Evolutionary conservation across 345 rosid species (phyloP).

Genomic region (Stellera chamaejasme): DNA sequence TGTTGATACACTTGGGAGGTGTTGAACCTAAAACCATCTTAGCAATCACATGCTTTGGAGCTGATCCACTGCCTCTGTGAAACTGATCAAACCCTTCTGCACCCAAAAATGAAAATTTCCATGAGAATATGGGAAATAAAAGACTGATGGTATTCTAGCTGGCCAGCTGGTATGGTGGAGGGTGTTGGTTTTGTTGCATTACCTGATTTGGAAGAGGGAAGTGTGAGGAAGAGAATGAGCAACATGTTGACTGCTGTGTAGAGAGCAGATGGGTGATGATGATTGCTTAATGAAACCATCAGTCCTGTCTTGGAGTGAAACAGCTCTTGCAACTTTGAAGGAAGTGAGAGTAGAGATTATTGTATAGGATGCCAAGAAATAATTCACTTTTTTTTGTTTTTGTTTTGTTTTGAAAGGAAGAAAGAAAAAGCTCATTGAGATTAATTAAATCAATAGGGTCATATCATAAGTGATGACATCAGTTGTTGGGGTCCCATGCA

Average conservation of each 20-base stretch:
- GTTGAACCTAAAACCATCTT: slow-evolving; percentile 29
- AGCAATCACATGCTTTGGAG: slow-evolving; percentile 4
- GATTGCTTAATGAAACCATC: slow-evolving; percentile 17
- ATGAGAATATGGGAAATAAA: background rate
- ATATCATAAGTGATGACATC: too few relatives aligned
- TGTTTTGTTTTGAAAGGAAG: background rate
- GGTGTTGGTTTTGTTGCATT: background rate
- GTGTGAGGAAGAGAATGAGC: slow-evolving; percentile 14
- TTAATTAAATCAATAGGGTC: too few relatives aligned
- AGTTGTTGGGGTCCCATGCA: slow-evolving; percentile 13
- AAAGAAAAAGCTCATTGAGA: background rate
- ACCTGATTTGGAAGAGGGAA: slow-evolving; percentile 24
- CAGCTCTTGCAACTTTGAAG: background rate
- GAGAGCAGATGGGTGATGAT: slow-evolving; percentile 5
- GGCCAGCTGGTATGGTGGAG: background rate
- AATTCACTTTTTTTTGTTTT: too few relatives aligned
- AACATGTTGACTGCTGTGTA: slow-evolving; percentile 10
- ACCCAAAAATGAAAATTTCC: background rate
- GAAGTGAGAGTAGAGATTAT: background rate
- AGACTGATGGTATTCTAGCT: too few relatives aligned
- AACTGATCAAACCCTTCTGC: slow-evolving; percentile 8
- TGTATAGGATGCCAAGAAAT: background rate
- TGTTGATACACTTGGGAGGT: slow-evolving; percentile 32
- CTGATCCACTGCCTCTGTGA: background rate
- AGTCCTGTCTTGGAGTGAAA: background rate